Base-by-base conservation (phyloP, 495 filamentous ascomycete genomes). In the Penicillium cataractarum region DNA sequence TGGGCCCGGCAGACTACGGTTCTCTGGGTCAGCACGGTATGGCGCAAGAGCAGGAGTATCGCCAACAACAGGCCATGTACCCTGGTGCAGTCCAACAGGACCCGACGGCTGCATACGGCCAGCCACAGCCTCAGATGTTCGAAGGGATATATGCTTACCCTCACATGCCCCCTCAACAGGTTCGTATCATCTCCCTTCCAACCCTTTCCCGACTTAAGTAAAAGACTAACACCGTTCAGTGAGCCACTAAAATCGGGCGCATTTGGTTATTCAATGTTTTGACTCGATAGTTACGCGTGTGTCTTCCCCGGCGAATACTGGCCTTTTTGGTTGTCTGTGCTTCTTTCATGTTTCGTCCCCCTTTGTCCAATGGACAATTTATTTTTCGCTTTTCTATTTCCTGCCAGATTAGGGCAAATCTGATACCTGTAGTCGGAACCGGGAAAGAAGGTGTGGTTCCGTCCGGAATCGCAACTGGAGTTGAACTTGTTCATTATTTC, bases 81-180 rank as follows among this genome's bases (percentile, higher is more conserved):
- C 80, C 87, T 12, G 84, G 84, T 15, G 86, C 91, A 53, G 90
- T 92, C 32, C 91, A 90, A 65, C 79, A 86, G 26, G 89, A 89
- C 51, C 89, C 88, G 7, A 80, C 84, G 33, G 83, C 83, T 40
- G 81, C 84, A 27, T 93, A 94, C 72, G 89, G 86, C 42, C 89
- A 93, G 57, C 86, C 87, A 40, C 88, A 87, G 67, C 82, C 86
- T 46, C 87, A 87, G 66, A 95, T 97, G 85, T 97, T 94, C 71
- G 91, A 93, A 64, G 83, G 82, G 55, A 96, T 97, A 83, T 97
- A 97, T 78, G 76, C 84, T 33, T 95, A 92, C 75, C 84, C 89
- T 37, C 81, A 86, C 63, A 89, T 97, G 82, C 90, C 90, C 63
- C 84, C 89, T 62, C 92, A 96, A 77, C 92, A 93, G 84, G 92